A percentile compares a stretch with the other conserved stretches of the same genome.
Conservation (phyloP, 352 stramenopile species). For the Phytophthora idaei region DNA sequence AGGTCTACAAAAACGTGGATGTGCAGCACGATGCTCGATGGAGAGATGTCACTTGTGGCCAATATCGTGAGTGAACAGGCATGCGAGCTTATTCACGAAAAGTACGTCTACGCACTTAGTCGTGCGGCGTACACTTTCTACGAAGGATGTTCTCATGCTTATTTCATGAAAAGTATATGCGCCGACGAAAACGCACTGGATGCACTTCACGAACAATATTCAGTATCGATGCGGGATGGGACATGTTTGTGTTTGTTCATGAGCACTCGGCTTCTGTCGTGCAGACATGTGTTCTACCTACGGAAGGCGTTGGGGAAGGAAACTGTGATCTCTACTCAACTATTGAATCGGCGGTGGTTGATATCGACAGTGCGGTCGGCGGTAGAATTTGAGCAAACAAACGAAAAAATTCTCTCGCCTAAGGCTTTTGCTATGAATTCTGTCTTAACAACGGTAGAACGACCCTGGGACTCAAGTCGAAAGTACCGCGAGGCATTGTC, state of each 20-base stretch:
- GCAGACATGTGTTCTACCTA: background rate
- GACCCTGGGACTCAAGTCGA: background rate
- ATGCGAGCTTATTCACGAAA: background rate
- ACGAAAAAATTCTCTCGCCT: background rate
- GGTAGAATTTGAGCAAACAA: background rate
- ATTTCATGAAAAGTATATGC: background rate
- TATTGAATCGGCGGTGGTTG: background rate
- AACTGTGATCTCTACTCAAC: background rate
- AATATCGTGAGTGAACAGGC: background rate
- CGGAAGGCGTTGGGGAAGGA: background rate
- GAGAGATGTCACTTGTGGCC: background rate
- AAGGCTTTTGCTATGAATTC: background rate
- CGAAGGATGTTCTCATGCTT: background rate
- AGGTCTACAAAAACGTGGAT: no score
- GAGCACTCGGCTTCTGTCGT: background rate
- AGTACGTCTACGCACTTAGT: background rate
- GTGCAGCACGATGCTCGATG: no score
- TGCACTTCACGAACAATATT: background rate
- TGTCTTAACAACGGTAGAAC: background rate
- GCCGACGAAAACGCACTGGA: background rate
- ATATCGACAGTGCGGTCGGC: background rate
- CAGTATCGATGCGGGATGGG: background rate
- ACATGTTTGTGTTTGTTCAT: background rate
- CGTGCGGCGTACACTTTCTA: background rate
- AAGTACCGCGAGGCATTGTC: background rate